phyloP scores from a whole-genome alignment of 2,329 filamentous ascomycete genomes.

The Colletotrichum tropicale region DNA sequence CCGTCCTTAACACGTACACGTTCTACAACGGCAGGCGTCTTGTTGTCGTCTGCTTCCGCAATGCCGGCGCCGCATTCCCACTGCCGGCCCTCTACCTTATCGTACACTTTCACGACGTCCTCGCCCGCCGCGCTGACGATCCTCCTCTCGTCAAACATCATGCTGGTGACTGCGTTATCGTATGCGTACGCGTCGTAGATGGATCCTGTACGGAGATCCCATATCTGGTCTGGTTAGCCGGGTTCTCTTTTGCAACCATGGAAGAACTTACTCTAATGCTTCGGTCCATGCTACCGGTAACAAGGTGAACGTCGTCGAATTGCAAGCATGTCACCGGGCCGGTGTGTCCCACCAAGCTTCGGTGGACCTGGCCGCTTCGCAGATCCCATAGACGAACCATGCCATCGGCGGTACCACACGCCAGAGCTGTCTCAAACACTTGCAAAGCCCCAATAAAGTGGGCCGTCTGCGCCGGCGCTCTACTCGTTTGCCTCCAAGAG shows the following conservation, averaged over 20 bases:
- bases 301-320: conserved; percentile 93
- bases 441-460: conserved; percentile 96
- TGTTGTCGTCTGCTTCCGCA: conserved; percentile 68
- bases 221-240: conserved; percentile 71
- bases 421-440: conserved; percentile 93
- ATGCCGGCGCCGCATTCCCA: conserved; percentile 95
- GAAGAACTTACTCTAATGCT: conserved; percentile 83
- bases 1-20: conserved; percentile 90
- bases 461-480: conserved; percentile 69
- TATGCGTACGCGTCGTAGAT: conserved; percentile 97
- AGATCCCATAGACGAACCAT: conserved; percentile 98
- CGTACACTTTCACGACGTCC: conserved; percentile 95
- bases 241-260: background rate
- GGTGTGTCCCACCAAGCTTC: conserved; percentile 93
- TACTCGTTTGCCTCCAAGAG: conserved; percentile 75
- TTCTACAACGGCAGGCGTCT: conserved; percentile 74
- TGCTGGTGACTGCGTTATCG: conserved; percentile 87
- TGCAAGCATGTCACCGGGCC: conserved; percentile 93
- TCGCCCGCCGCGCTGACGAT: conserved; percentile 92
- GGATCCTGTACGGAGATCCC: conserved; percentile 95
- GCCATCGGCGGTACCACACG: conserved; percentile 95
- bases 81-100: conserved; percentile 93
- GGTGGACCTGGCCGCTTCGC: conserved; percentile 93
- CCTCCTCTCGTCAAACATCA: conserved; percentile 93
- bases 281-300: conserved; percentile 90